These are phyloP conservation scores for Phyllosticta ampelicida DNA, from an alignment of 2,329 filamentous ascomycete genomes.

Conservation along the genomic window DNA sequence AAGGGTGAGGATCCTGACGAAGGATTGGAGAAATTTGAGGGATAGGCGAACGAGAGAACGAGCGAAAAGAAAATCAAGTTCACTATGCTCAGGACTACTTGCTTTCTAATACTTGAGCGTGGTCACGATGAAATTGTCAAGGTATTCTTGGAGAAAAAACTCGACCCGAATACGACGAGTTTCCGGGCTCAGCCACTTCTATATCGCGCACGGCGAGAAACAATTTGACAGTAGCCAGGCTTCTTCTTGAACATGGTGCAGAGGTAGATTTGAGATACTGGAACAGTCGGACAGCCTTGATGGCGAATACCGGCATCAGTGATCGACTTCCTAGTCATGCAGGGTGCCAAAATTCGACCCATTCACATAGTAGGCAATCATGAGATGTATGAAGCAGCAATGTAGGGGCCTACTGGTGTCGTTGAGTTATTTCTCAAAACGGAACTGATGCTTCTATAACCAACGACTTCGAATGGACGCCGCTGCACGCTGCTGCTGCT, in stretches of 20 bases:
- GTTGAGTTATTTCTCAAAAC: not conserved
- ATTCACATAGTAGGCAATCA: not conserved
- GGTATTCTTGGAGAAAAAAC: not conserved
- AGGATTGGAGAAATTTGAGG: not conserved
- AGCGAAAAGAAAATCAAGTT: too few species aligned
- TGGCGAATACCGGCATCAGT: not conserved
- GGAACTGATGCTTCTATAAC: not conserved
- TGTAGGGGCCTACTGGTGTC: not conserved
- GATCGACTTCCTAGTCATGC: not conserved
- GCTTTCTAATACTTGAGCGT: not conserved
- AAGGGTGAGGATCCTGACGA: not conserved
- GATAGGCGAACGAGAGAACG: not conserved
- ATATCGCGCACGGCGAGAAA: not conserved
- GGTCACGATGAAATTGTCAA: not conserved
- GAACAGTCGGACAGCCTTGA: not conserved
- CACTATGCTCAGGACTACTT: not conserved
- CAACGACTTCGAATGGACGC: not conserved
- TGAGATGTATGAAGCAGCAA: not conserved
- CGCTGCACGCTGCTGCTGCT: not conserved
- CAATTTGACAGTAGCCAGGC: not conserved
- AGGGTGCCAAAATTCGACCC: too few species aligned
- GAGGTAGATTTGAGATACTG: not conserved
- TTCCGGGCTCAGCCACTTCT: not conserved
- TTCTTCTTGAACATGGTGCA: not conserved
- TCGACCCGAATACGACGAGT: not conserved